Evolutionary conservation across 2,329 filamentous ascomycete species (phyloP).

Genomic region (Stachybotrys elegans): DNA sequence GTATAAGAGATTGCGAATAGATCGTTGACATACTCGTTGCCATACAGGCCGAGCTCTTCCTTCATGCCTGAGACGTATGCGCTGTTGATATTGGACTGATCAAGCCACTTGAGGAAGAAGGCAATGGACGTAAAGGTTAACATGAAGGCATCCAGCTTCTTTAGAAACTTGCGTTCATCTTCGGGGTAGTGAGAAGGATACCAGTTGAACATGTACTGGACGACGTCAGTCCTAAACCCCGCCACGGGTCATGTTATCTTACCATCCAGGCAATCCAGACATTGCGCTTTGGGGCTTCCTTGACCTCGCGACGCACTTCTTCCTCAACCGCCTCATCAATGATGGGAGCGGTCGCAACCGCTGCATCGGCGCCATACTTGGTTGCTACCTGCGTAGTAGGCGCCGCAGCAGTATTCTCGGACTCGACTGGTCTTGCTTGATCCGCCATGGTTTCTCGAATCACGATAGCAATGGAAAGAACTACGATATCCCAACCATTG

Average conservation of each 20-base stretch:
- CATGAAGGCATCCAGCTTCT: not conserved
- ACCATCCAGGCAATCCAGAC: slow-evolving; percentile 1
- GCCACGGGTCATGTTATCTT: too few relatives aligned
- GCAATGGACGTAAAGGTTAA: slow-evolving; percentile 1
- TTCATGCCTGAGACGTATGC: slow-evolving; percentile 36
- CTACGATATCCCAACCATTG: too few relatives aligned
- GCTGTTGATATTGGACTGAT: slow-evolving; percentile 29
- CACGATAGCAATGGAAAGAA: too few relatives aligned
- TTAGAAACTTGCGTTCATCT: not conserved
- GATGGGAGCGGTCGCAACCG: not conserved
- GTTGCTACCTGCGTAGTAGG: not conserved
- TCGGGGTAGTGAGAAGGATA: not conserved
- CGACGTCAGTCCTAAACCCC: too few relatives aligned
- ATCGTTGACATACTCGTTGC: slow-evolving; percentile 11
- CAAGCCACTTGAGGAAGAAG: slow-evolving; percentile 16
- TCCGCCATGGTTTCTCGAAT: too few relatives aligned
- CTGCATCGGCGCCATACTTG: not conserved
- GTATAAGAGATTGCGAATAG: too few relatives aligned
- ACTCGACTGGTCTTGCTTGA: too few relatives aligned
- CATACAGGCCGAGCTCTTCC: slow-evolving; percentile 24
- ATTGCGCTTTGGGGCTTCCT: slow-evolving; percentile 6
- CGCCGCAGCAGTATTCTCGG: too few relatives aligned
- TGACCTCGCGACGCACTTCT: slow-evolving; percentile 1
- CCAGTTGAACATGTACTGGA: slow-evolving; percentile 2
- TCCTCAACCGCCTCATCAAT: not conserved